Evolutionary conservation across 2,329 filamentous ascomycete genomes (phyloP), one percentile per base, ranked within the genome.

Genomic region (Paecilomyces formosus): DNA sequence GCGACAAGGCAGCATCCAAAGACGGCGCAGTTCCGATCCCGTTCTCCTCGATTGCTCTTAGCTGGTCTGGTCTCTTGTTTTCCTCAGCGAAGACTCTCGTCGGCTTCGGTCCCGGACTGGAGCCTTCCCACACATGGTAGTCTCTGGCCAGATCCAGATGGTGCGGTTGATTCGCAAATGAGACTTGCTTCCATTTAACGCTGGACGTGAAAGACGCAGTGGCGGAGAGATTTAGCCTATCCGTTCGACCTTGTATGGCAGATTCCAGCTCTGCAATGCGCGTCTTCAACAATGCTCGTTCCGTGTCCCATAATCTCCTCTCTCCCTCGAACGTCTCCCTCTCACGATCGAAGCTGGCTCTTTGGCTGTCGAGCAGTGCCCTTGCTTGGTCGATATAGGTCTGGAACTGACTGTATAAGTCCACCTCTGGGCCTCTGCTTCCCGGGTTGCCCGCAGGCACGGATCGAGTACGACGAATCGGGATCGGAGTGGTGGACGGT

Each of bases 41-140:
- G 59, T 70, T 66, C 62, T 74, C 70, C 31, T 68, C 68, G 56
- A 68, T 68, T 30, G 67, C 67, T 57, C 66, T 64, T 28, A 64
- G 61, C 51, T 68, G 49, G 45, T 70, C 66, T 56, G 61, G 54
- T 39, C 63, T 65, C 50, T 68, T 67, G 26, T 68, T 63, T n/a
- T 76, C 73, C 21, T 68, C 62, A 2, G 64, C 68, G 61, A 79
- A 79, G 30, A 78, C 74, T 59, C 77, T 71, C 30, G 77, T 77
- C 39, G 75, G 76, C 24, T 68, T 72, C 26, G 66, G 65, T 49
- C 67, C 69, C 45, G 70, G 71, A 62, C 73, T 76, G 49, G 76
- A 71, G 18, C 75, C 75, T 64, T 77, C 72, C 77, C 77, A 79
- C 54, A 78, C 71, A 54, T 76, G 76, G 22, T 68, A 66, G 31